Base-by-base conservation (phyloP, 1,139 yeast species). In the Yamadazyma friedrichii region DNA sequence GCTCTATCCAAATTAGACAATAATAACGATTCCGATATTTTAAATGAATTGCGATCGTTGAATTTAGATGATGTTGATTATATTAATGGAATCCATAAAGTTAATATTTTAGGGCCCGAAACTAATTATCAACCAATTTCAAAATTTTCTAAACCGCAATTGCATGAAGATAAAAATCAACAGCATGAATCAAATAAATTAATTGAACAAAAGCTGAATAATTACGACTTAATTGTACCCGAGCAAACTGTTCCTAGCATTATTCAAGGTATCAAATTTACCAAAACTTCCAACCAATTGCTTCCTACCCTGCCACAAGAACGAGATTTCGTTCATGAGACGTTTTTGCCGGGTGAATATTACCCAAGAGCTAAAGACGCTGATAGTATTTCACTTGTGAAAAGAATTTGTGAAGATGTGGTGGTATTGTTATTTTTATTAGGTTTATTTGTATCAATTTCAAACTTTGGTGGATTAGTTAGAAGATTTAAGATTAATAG, bases 31-130 rank as follows among this genome's bases (percentile, higher is more conserved):
- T 43, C 39, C 27, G 15, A 25, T 24, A 9, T 42, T 55, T 25
- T 25, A 12, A 15, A 15, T 11, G 64, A 38, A 13, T 37, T 40
- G 15, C 52, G 59, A 33, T 40, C 65, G 15, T 39, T 50, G 9
- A 46, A 49, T 3, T 42, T 48, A 9, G 40, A 52, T 3, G 36
- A 41, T 10, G 51, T 49, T 13, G 62, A 61, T 17, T 64, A 76
- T 28, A 61, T 80, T 5, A 64, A 67, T 35, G 87, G 86, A 2
- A 78, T 78, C 3, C 86, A 80, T 58, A 56, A 58, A 43, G 60
- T 62, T 24, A 71, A 66, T 56, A 58, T 57, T 16, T 56, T 71
- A 28, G 50, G 59, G 9, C 48, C 66, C 16, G 63, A 60, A 1
- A 62, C 66, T 10, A 51, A 57, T 51, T 72, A 67, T 46, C 74